A percentile compares a stretch with the other conserved stretches of the same genome.
phyloP scores from a whole-genome alignment of 2,329 filamentous ascomycete species.

The Grosmannia huntii region DNA sequence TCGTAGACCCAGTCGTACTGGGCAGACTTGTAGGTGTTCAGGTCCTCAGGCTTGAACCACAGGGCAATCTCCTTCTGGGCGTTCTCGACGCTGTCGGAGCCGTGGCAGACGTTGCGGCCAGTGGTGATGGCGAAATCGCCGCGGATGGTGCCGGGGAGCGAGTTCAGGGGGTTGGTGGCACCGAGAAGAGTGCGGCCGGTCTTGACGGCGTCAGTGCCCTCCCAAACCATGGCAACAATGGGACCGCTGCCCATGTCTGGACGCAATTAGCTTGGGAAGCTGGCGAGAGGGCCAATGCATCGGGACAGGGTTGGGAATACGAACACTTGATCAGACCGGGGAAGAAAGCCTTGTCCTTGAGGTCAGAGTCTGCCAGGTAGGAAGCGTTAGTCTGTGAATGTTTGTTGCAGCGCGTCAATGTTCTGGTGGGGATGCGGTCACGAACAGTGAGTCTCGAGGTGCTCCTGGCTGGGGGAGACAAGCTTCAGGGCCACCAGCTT shows the following conservation, averaged over 20 bases:
- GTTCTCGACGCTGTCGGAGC: slow-evolving; percentile 95
- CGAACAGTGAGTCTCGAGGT: slow-evolving; percentile 92
- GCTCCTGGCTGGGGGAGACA: slow-evolving; percentile 72
- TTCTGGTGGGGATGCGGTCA: slow-evolving; percentile 10
- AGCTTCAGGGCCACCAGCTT: slow-evolving; percentile 99
- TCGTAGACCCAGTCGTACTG: slow-evolving; percentile 96
- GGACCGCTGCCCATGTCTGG: slow-evolving; percentile 93
- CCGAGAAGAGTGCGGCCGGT: slow-evolving; percentile 91
- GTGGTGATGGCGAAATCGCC: slow-evolving; percentile 76
- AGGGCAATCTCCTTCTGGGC: slow-evolving; percentile 99
- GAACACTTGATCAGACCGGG: slow-evolving; percentile 79
- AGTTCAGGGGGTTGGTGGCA: slow-evolving; percentile 96
- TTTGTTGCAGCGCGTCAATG: background rate
- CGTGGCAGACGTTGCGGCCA: slow-evolving; percentile 99
- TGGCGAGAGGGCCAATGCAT: background rate
- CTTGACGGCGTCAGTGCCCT: slow-evolving; percentile 98
- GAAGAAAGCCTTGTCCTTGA: slow-evolving; percentile 95
- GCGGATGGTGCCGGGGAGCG: slow-evolving; percentile 94
- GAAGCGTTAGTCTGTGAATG: background rate
- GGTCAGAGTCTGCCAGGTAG: slow-evolving; percentile 55
- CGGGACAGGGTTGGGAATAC: slow-evolving; percentile 18
- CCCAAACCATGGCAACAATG: slow-evolving; percentile 99
- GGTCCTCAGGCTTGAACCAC: slow-evolving; percentile 88
- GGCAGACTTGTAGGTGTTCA: slow-evolving; percentile 72
- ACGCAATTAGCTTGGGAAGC: slow-evolving; percentile 10